These are phyloP conservation scores for Metschnikowia bowlesiae DNA, from an alignment of 805 yeast species.

Conservation along the genomic window DNA sequence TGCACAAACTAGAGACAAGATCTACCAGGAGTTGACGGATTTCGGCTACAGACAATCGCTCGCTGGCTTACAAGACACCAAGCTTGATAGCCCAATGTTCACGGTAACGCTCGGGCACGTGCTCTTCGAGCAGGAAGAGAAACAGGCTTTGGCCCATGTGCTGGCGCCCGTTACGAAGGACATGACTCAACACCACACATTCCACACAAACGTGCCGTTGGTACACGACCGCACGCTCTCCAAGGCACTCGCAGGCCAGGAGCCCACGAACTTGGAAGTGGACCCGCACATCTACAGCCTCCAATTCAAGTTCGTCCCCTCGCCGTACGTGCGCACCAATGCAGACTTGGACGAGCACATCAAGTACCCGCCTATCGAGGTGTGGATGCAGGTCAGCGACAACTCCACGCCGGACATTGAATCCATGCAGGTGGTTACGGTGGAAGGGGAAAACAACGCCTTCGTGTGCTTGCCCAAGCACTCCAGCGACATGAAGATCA, in stretches of 20 bases:
- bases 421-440: slow-evolving; percentile 39
- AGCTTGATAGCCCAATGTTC: slow-evolving; percentile 25
- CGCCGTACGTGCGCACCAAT: slow-evolving; percentile 27
- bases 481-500: slow-evolving; percentile 43
- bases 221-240: slow-evolving; percentile 29
- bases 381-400: slow-evolving; percentile 46
- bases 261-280: slow-evolving; percentile 9
- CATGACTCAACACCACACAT: slow-evolving; percentile 16
- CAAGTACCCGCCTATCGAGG: slow-evolving; percentile 50
- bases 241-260: slow-evolving; percentile 22
- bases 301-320: slow-evolving; percentile 46
- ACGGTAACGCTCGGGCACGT: slow-evolving; percentile 40
- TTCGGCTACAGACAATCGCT: slow-evolving; percentile 22
- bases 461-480: slow-evolving; percentile 40
- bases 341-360: slow-evolving; percentile 16
- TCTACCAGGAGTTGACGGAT: slow-evolving; percentile 24
- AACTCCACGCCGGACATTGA: slow-evolving; percentile 35
- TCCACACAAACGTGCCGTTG: slow-evolving; percentile 32
- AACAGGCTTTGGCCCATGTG: not conserved
- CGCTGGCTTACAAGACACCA: slow-evolving; percentile 18
- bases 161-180: not conserved
- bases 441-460: slow-evolving; percentile 42
- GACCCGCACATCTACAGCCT: slow-evolving; percentile 31
- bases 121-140: slow-evolving; percentile 21
- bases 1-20: slow-evolving; percentile 11